Evolutionary conservation across 2,329 filamentous ascomycete genomes (phyloP), one percentile per base, ranked within the genome.

Genomic region (Penicillium thymicola): DNA sequence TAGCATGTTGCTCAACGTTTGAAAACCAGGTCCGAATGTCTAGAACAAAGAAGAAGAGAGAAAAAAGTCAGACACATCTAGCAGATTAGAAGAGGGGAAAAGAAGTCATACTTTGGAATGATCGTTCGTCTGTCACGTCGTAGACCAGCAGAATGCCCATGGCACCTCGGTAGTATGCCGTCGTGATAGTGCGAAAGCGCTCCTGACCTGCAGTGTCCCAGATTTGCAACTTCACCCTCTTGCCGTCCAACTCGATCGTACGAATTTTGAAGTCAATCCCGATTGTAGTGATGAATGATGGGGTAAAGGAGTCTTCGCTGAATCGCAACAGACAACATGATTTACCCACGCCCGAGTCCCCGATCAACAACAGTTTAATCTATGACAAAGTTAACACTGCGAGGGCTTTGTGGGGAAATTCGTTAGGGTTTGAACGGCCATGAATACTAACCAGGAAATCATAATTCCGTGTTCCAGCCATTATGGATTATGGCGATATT

Each of bases 241-340:
- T 99, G 75, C 93, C 93, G 79, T 99, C 94, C 67, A 99, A 83
- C 80, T 99, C 94, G 79, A 99, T 99, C 64, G 94, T 99, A 66
- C 94, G 86, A 75, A 99, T 99, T 85, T 99, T 99, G 83, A 99
- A 99, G 80, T 99, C 94, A 81, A 99, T 97, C 67, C 94, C 94
- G 78, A 99, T 99, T 62, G 94, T 99, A 61, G 92, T 96, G 82
- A 97, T 97, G 83, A 96, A 97, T 68, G 91, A 96, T 42, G 92
- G 92, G 51, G 92, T 97, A 81, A 96, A 97, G 45, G 90, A 95
- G 82, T 97, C 92, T 80, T 97, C 92, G 78, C 91, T 96, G 82
- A 97, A 97, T 69, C 92, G 90, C 73, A 97, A 82, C 75, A 97
- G 84, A 79, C 92, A 96, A 86, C 92, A 97, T 67, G 92, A 97